phyloP scores from a whole-genome alignment of 2,329 filamentous ascomycete genomes.

The Diaporthe velutina region DNA sequence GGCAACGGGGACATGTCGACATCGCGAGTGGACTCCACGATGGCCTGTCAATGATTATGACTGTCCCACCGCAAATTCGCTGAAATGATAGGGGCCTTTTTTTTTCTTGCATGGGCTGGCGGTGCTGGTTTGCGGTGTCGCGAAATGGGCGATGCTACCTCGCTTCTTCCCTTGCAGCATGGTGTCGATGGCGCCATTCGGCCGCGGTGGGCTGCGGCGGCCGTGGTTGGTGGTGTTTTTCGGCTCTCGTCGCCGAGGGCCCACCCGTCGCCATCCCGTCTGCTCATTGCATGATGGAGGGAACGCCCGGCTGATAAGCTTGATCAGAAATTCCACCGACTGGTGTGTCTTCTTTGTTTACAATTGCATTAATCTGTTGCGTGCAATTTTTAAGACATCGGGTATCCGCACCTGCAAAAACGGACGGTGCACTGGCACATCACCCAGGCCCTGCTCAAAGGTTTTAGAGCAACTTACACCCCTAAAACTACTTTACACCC shows the following conservation, averaged over 20 bases:
- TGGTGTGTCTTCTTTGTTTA: neutral
- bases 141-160: slow-evolving; percentile 22
- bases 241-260: neutral
- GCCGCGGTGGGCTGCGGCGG: neutral
- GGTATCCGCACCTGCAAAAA: too few species aligned
- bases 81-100: neutral
- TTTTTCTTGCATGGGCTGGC: neutral
- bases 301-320: slow-evolving; percentile 13
- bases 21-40: neutral
- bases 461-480: too few species aligned
- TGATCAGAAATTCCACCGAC: neutral
- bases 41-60: neutral
- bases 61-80: neutral
- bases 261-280: slow-evolving; percentile 29
- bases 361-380: neutral
- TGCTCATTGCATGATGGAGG: slow-evolving; percentile 24
- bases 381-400: too few species aligned
- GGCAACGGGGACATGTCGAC: neutral
- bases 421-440: too few species aligned
- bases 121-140: neutral
- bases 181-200: slow-evolving; percentile 35
- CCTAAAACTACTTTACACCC: too few species aligned
- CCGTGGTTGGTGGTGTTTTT: slow-evolving; percentile 13
- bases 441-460: too few species aligned
- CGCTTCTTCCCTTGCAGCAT: neutral